These are phyloP conservation scores for Pseudotsuga menziesii DNA, from an alignment of 75 land plant species.

Conservation along the genomic window DNA sequence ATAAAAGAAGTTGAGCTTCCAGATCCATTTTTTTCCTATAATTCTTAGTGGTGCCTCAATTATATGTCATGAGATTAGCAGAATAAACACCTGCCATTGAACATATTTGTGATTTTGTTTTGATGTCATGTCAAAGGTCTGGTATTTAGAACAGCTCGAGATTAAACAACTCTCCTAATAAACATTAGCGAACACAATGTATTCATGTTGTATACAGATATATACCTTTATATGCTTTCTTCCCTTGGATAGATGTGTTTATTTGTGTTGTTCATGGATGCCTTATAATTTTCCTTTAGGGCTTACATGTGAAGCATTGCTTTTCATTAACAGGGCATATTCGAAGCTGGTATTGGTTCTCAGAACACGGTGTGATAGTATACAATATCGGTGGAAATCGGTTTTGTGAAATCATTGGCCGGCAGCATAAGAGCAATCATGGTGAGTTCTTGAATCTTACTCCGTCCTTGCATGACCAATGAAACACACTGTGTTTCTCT, in stretches of 20 bases:
- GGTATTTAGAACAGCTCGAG: no score
- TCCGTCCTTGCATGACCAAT: no score
- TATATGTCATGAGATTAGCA: no score
- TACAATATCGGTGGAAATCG: constrained; percentile 92
- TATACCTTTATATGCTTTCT: not conserved
- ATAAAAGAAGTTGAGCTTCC: no score
- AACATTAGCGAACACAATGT: no score
- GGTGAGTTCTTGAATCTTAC: constrained; percentile 35
- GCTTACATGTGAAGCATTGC: not conserved
- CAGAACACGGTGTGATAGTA: constrained; percentile 78
- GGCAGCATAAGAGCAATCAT: constrained; percentile 98
- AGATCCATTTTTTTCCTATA: no score
- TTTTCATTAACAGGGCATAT: constrained; percentile 65
- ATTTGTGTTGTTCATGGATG: not conserved
- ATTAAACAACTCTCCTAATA: no score
- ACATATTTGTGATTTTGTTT: no score
- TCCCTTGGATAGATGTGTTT: not conserved
- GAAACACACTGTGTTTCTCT: no score
- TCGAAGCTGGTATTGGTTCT: constrained; percentile 96
- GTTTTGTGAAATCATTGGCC: constrained; percentile 92
- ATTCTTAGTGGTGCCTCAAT: no score
- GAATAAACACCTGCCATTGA: no score
- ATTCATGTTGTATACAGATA: not conserved
- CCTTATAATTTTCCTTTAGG: not conserved
- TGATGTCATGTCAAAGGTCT: no score